Base-by-base conservation (phyloP, 345 rosid species). In the Salix suchowensis region DNA sequence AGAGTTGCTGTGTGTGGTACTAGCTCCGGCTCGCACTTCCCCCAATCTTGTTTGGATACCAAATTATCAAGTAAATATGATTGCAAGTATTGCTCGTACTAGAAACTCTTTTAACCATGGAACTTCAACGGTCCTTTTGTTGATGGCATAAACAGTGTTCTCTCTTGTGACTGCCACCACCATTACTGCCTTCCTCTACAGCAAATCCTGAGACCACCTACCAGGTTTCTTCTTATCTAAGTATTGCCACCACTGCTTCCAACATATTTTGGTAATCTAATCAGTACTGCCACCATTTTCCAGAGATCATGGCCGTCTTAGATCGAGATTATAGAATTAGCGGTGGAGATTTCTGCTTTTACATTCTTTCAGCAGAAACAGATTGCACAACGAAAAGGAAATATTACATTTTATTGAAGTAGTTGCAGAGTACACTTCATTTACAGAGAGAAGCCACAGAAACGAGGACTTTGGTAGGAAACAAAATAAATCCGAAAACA, bases 401-500 rank as follows among this genome's bases (percentile, higher is more conserved):
- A 64, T 9, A 71, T 39, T 2, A 28, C 60, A 36, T 60, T 78
- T 72, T 72, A 78, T 71, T 66, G 40, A 46, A 48, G 71, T 23
- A 70, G 82, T 65, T 77, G 83, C 73, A 15, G 15, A 4, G 74
- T 74, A 84, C 85, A 82, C 62, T 74, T 82, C 82, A 52, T 68
- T 65, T 34, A 30, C 83, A 71, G 26, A 30, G 77, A 77, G 70
- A 73, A 39, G 71, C 85, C 87, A 64, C 72, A 54, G 65, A 55
- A 71, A 70, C 62, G 68, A 66, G 67, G 74, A 40, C 74, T 68
- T 1, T 0, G 71, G 0, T 74, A 15, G 72, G 68, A 9, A 7
- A 46, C 30, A 76, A 76, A 74, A 82, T 71, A 71, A 70, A 71
- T 62, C 76, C 80, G 24, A 72, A 70, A 71, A 23, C 54, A 46